phyloP scores from a whole-genome alignment of 805 yeast species.

The Myxozyma nipponensis region DNA sequence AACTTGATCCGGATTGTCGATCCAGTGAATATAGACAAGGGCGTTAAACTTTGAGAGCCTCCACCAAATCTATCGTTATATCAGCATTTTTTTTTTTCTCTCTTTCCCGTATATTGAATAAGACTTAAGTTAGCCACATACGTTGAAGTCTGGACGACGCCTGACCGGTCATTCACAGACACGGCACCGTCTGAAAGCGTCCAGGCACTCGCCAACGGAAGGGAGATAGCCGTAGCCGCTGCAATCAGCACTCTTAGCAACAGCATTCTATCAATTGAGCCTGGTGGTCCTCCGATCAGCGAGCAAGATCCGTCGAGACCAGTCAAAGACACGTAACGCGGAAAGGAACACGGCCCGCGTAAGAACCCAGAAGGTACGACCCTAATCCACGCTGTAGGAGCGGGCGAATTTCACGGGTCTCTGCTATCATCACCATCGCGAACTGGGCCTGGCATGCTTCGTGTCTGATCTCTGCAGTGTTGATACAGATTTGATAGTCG shows the following conservation, averaged over 20 bases:
- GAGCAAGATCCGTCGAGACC: too few relatives aligned
- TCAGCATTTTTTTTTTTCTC: too few relatives aligned
- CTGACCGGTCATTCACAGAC: slow-evolving; percentile 23
- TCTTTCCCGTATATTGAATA: too few relatives aligned
- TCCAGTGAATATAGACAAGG: slow-evolving; percentile 7
- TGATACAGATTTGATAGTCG: too few relatives aligned
- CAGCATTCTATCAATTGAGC: slow-evolving; percentile 1
- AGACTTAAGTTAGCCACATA: slow-evolving; percentile 1
- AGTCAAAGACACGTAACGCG: too few relatives aligned
- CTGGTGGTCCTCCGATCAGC: neutral
- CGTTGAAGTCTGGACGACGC: slow-evolving; percentile 19
- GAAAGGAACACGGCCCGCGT: too few relatives aligned
- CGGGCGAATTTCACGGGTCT: too few relatives aligned
- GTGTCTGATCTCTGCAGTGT: too few relatives aligned
- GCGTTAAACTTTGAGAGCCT: neutral
- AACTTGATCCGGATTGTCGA: slow-evolving; percentile 18
- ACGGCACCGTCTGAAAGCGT: slow-evolving; percentile 22
- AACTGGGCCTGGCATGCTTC: too few relatives aligned
- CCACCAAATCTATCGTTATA: slow-evolving; percentile 7
- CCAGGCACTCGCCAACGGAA: slow-evolving; percentile 20
- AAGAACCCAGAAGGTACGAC: too few relatives aligned
- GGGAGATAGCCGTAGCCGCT: neutral
- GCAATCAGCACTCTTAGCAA: slow-evolving; percentile 1
- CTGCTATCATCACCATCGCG: too few relatives aligned
- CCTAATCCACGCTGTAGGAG: too few relatives aligned